Evolutionary conservation across 257 asterid genomes (phyloP).

Genomic region (Forsythia suspensa): DNA sequence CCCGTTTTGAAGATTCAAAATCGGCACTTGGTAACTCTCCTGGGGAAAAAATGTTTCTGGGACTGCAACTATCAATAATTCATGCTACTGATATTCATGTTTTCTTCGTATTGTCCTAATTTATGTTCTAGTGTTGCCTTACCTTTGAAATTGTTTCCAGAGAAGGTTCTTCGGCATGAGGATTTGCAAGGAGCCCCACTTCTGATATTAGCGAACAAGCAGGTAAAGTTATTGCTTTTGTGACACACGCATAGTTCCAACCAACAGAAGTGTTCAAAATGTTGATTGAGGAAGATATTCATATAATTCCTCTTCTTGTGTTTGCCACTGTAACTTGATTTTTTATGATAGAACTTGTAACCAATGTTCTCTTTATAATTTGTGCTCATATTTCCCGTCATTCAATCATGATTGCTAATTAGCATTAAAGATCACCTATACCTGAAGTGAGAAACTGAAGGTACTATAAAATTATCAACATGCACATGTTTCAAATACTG

Average conservation of each 20-base stretch:
- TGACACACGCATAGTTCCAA: background rate
- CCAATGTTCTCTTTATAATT: background rate
- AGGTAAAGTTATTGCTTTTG: slow-evolving; percentile 40
- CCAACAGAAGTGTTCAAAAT: background rate
- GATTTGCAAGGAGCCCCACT: slow-evolving; percentile 90
- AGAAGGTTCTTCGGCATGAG: slow-evolving; percentile 83
- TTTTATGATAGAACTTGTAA: background rate
- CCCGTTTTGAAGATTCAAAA: slow-evolving; percentile 86
- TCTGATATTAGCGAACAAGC: slow-evolving; percentile 78
- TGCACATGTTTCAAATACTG: background rate
- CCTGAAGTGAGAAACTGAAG: background rate
- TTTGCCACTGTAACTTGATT: background rate
- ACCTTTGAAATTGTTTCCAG: slow-evolving; percentile 43
- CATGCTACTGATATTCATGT: background rate
- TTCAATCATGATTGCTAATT: background rate
- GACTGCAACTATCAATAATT: background rate
- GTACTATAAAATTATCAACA: background rate
- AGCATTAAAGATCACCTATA: background rate
- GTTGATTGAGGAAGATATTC: background rate
- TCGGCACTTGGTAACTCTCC: slow-evolving; percentile 70
- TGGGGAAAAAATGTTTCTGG: background rate
- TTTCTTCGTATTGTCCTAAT: slow-evolving; percentile 1
- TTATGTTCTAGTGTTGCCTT: slow-evolving; percentile 5
- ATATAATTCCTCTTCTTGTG: background rate
- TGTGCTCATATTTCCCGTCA: background rate